Conservation (phyloP, 169 alveolate species). For the Ophryocystis elektroscirrha region DNA sequence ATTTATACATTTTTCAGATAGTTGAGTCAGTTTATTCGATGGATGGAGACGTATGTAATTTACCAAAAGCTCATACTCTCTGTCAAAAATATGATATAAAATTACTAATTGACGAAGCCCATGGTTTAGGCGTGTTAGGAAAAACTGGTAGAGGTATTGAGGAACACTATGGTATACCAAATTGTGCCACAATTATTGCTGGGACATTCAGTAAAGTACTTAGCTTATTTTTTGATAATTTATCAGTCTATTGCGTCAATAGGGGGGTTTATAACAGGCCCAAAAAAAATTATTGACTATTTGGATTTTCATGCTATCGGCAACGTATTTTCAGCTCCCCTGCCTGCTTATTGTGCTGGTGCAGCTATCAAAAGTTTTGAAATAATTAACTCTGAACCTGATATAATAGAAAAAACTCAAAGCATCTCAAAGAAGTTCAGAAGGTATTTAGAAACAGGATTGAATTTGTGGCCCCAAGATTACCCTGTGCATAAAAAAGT, state of each 20-base stretch:
- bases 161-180: slow-evolving; percentile 38
- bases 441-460: slow-evolving; percentile 24
- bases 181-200: slow-evolving; percentile 28
- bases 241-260: slow-evolving; percentile 37
- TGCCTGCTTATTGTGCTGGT: slow-evolving; percentile 44
- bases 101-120: slow-evolving; percentile 53
- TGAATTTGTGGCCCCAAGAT: slow-evolving; percentile 36
- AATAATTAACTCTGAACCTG: slow-evolving; percentile 29
- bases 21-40: slow-evolving; percentile 57
- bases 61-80: slow-evolving; percentile 34
- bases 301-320: slow-evolving; percentile 41
- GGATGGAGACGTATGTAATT: slow-evolving; percentile 55
- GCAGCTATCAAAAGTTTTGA: slow-evolving; percentile 33
- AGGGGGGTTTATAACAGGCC: slow-evolving; percentile 42
- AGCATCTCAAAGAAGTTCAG: slow-evolving; percentile 28
- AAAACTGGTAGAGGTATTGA: slow-evolving; percentile 53
- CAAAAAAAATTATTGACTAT: slow-evolving; percentile 31
- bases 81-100: slow-evolving; percentile 29
- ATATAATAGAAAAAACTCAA: slow-evolving; percentile 27
- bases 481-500: slow-evolving; percentile 26
- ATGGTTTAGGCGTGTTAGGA: slow-evolving; percentile 54
- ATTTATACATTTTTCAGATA: too few relatives aligned
- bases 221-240: too few relatives aligned
- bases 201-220: slow-evolving; percentile 48
- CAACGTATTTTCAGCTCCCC: slow-evolving; percentile 42